phyloP scores from a whole-genome alignment of 2,329 filamentous ascomycete genomes.

The Davidsoniella australis region DNA sequence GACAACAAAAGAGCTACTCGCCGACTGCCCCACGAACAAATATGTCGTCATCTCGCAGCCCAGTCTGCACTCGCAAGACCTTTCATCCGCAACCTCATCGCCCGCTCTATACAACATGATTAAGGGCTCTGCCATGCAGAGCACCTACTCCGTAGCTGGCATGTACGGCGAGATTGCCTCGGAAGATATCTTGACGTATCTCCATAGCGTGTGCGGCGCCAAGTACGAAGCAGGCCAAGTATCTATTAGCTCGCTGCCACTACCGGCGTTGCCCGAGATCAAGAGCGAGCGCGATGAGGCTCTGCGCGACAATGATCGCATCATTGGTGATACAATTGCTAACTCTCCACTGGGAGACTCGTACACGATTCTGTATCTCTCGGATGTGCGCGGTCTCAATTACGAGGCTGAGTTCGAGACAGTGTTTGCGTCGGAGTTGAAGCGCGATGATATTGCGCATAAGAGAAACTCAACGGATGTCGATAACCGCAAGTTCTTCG shows the following conservation, averaged over 20 bases:
- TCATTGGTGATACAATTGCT: conserved; percentile 32
- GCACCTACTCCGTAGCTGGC: conserved; percentile 35
- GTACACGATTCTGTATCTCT: conserved; percentile 64
- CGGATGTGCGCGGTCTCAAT: conserved; percentile 26
- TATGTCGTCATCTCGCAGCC: conserved; percentile 70
- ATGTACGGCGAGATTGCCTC: conserved; percentile 34
- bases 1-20: conserved; percentile 35
- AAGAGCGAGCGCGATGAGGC: background rate
- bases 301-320: conserved; percentile 21
- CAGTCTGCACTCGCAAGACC: conserved; percentile 53
- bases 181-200: conserved; percentile 25
- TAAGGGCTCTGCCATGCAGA: conserved; percentile 20
- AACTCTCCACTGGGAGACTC: conserved; percentile 23
- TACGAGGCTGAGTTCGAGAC: conserved; percentile 13
- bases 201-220: conserved; percentile 28
- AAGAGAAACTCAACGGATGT: conserved; percentile 24
- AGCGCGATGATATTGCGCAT: conserved; percentile 33
- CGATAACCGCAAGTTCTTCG: conserved; percentile 48
- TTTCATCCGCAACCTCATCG: conserved; percentile 26
- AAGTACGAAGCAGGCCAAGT: conserved; percentile 9
- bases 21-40: conserved; percentile 51
- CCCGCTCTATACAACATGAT: conserved; percentile 32
- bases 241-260: conserved; percentile 10
- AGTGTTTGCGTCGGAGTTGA: conserved; percentile 39
- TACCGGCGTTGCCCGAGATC: conserved; percentile 5